Conservation (phyloP, 805 yeast species). For the Wickerhamomyces sydowiorum region DNA sequence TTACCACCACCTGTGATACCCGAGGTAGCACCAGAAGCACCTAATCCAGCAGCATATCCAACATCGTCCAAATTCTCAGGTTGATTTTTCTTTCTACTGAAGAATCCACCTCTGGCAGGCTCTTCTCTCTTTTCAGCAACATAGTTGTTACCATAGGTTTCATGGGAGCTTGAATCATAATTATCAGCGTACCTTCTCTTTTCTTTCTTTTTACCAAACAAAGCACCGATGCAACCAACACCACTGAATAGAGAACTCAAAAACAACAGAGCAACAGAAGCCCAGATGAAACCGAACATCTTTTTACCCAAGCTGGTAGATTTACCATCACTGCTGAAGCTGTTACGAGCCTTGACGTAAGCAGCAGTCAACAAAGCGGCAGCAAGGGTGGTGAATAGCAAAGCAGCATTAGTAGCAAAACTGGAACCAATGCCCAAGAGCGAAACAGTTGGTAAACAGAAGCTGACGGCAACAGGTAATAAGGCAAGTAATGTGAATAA, state of each 20-base stretch:
- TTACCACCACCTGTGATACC: neutral
- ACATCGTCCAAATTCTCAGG: slow-evolving; percentile 9
- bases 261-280: slow-evolving; percentile 29
- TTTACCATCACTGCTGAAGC: slow-evolving; percentile 38
- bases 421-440: slow-evolving; percentile 15
- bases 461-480: slow-evolving; percentile 25
- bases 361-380: slow-evolving; percentile 48
- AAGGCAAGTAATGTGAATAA: slow-evolving; percentile 46
- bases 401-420: slow-evolving; percentile 25
- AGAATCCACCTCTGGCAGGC: slow-evolving; percentile 11
- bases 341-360: slow-evolving; percentile 46
- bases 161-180: slow-evolving; percentile 21
- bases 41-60: slow-evolving; percentile 8
- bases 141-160: slow-evolving; percentile 23
- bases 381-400: slow-evolving; percentile 38
- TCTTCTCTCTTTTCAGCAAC: slow-evolving; percentile 11
- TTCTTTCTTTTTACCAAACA: slow-evolving; percentile 7
- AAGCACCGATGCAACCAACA: slow-evolving; percentile 15
- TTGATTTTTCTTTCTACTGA: slow-evolving; percentile 7
- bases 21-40: slow-evolving; percentile 1
- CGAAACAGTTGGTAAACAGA: slow-evolving; percentile 17
- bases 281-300: slow-evolving; percentile 62
- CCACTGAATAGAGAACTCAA: slow-evolving; percentile 15
- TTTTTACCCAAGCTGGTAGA: slow-evolving; percentile 39
- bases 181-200: slow-evolving; percentile 12